Evolutionary conservation across 352 stramenopile species (phyloP).

Genomic region (Pythium aquatile): DNA sequence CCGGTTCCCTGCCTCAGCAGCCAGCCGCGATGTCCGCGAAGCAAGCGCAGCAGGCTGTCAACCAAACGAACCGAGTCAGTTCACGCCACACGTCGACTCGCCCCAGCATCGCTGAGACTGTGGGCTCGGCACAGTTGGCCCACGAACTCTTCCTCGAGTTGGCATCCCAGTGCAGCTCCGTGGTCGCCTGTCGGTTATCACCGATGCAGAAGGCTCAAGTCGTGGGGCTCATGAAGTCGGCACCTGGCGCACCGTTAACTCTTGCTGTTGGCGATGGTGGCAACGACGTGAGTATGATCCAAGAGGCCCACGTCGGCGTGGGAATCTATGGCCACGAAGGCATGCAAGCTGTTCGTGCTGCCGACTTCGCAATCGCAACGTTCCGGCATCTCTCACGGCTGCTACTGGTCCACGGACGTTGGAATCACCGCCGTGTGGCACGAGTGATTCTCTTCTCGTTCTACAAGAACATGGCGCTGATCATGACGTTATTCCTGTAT

Average conservation of each 20-base stretch:
- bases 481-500: slow-evolving; percentile 92
- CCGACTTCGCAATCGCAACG: slow-evolving; percentile 84
- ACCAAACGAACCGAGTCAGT: slow-evolving; percentile 21
- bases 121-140: slow-evolving; percentile 28
- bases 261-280: slow-evolving; percentile 98
- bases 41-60: slow-evolving; percentile 4
- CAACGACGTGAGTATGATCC: slow-evolving; percentile 99
- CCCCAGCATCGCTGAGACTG: slow-evolving; percentile 30
- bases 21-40: background rate
- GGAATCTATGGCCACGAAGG: slow-evolving; percentile 98
- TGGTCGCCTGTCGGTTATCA: slow-evolving; percentile 86
- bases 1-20: slow-evolving; percentile 32
- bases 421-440: slow-evolving; percentile 81
- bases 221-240: slow-evolving; percentile 92
- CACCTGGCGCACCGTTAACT: slow-evolving; percentile 73
- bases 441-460: slow-evolving; percentile 86
- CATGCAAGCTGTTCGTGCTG: slow-evolving; percentile 84
- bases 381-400: slow-evolving; percentile 79
- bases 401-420: slow-evolving; percentile 79
- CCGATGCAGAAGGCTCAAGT: slow-evolving; percentile 93
- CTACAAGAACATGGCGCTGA: slow-evolving; percentile 93
- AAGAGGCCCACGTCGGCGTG: slow-evolving; percentile 98
- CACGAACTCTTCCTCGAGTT: slow-evolving; percentile 83
- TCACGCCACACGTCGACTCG: slow-evolving; percentile 46
- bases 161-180: slow-evolving; percentile 78